phyloP scores from a whole-genome alignment of 768 basidiomycete species.

The Tephrocybe sp. region DNA sequence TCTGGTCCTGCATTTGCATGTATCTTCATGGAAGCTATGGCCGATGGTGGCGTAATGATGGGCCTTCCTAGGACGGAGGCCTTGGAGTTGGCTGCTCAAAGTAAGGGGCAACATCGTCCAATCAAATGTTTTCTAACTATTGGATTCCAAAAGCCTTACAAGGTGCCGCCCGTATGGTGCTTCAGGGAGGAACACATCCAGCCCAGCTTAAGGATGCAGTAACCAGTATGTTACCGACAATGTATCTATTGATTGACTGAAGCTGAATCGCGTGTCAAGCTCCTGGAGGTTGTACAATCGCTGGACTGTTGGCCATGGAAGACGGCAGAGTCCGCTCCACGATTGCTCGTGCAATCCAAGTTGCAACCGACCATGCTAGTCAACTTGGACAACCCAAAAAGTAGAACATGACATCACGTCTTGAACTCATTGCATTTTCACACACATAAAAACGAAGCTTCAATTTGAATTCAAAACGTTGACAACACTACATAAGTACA shows the following conservation, averaged over 20 bases:
- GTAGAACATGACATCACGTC: constrained; percentile 18
- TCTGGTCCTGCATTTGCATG: constrained; percentile 97
- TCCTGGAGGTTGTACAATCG: constrained; percentile 97
- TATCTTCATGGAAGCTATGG: constrained; percentile 97
- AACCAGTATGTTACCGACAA: constrained; percentile 73
- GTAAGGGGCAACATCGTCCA: constrained; percentile 39
- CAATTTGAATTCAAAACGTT: too few relatives aligned
- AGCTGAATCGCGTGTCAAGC: constrained; percentile 42
- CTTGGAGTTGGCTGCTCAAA: constrained; percentile 92
- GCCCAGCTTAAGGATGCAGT: constrained; percentile 97
- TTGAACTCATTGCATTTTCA: not conserved
- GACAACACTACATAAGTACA: too few relatives aligned
- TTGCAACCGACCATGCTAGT: constrained; percentile 87
- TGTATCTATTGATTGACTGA: not conserved
- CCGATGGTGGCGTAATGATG: constrained; percentile 99
- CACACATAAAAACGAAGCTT: too few relatives aligned
- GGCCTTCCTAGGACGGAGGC: constrained; percentile 93
- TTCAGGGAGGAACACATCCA: constrained; percentile 87
- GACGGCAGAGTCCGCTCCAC: constrained; percentile 93
- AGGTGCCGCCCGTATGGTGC: constrained; percentile 93
- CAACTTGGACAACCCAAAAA: constrained; percentile 76
- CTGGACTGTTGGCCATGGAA: constrained; percentile 92
- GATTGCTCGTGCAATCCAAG: constrained; percentile 91
- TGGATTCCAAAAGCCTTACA: constrained; percentile 68
- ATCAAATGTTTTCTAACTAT: constrained; percentile 1